phyloP scores from a whole-genome alignment of 768 basidiomycete genomes.

The Lentinula sp. region DNA sequence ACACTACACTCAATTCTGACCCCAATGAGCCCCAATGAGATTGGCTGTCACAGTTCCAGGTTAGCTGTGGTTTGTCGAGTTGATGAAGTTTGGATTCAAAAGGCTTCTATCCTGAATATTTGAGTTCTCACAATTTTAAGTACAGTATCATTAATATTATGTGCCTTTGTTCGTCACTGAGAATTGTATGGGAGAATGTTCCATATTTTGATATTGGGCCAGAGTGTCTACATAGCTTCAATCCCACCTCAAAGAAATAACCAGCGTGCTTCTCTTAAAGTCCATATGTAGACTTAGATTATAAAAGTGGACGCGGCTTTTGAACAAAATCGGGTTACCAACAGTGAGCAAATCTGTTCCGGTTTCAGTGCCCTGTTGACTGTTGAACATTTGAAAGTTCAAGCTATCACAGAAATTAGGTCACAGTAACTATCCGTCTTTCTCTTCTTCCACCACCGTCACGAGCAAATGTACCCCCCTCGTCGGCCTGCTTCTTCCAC shows the following conservation, averaged over 20 bases:
- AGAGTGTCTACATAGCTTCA: too few relatives aligned
- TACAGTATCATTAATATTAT: too few relatives aligned
- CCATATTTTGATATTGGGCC: too few relatives aligned
- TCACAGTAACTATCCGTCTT: not conserved
- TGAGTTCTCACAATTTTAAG: not conserved
- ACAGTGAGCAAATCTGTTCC: too few relatives aligned
- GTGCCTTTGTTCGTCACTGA: too few relatives aligned
- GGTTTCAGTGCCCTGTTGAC: not conserved
- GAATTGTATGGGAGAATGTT: too few relatives aligned
- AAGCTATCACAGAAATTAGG: not conserved
- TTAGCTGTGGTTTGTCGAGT: not conserved
- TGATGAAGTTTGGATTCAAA: not conserved
- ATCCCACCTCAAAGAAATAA: too few relatives aligned
- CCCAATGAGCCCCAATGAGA: not conserved
- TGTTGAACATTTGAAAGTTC: not conserved
- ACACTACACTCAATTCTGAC: not conserved
- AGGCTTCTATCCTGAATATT: not conserved
- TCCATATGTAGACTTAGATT: too few relatives aligned
- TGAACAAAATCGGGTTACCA: too few relatives aligned
- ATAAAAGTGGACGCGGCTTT: too few relatives aligned
- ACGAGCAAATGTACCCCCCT: constrained; percentile 15
- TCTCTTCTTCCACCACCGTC: not conserved
- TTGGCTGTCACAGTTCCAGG: not conserved
- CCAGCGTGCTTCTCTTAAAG: too few relatives aligned
- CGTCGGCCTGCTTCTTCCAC: constrained; percentile 5